These are phyloP conservation scores for Melaleuca quinquenervia DNA, from an alignment of 345 rosid genomes.

Conservation along the genomic window DNA sequence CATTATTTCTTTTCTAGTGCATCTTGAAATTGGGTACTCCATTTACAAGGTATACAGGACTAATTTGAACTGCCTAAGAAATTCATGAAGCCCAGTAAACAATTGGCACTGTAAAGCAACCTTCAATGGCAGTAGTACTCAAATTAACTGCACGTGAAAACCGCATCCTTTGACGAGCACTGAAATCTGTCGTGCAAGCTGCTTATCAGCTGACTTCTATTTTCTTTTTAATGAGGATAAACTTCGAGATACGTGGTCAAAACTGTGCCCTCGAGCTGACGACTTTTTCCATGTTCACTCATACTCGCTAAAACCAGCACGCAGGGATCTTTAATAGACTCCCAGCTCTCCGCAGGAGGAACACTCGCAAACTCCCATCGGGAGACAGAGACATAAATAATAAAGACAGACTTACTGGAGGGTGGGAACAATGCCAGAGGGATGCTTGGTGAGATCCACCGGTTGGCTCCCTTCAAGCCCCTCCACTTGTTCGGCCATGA, in stretches of 20 bases:
- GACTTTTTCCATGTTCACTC: neutral
- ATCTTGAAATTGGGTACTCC: neutral
- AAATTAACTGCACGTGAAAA: neutral
- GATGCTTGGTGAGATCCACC: constrained; percentile 84
- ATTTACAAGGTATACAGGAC: neutral
- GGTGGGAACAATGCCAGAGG: constrained; percentile 91
- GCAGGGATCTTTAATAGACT: neutral
- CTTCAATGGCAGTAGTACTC: neutral
- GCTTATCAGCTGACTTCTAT: neutral
- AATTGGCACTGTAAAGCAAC: neutral
- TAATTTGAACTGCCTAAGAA: neutral
- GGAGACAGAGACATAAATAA: neutral
- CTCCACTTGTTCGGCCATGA: constrained; percentile 61
- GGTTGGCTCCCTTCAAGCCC: constrained; percentile 81
- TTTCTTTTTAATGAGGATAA: neutral
- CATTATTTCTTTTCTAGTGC: neutral
- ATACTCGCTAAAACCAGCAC: neutral
- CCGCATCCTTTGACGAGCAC: neutral
- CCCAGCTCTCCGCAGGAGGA: neutral
- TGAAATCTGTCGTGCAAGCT: neutral
- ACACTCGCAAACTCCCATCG: neutral
- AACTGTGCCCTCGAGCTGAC: neutral
- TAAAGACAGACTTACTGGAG: constrained; percentile 60
- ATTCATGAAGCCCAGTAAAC: neutral
- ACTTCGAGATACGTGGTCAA: neutral